A percentile compares a stretch with the other conserved stretches of the same genome.
phyloP scores from a whole-genome alignment of 495 filamentous ascomycete species.

The Lophium mytilinum region DNA sequence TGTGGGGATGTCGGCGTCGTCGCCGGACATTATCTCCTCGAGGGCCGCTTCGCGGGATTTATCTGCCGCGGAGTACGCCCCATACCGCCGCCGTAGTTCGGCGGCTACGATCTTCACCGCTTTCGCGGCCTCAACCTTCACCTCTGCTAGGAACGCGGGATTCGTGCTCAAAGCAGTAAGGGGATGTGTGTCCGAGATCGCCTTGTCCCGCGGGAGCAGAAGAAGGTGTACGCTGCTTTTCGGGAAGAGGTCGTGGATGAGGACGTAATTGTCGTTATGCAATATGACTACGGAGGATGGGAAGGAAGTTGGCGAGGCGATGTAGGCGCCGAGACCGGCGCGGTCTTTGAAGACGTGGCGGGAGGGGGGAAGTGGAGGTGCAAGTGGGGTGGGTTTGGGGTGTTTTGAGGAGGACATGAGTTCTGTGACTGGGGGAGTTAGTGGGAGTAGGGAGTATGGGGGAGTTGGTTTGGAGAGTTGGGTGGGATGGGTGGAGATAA shows the following conservation, averaged over 20 bases:
- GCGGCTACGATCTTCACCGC: constrained; percentile 57
- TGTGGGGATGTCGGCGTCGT: constrained; percentile 9
- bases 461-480: not conserved
- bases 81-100: constrained; percentile 68
- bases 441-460: not conserved
- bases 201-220: constrained; percentile 65
- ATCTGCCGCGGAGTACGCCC: constrained; percentile 55
- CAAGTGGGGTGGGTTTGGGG: constrained; percentile 25
- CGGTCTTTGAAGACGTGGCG: constrained; percentile 32
- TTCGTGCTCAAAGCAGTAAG: constrained; percentile 67
- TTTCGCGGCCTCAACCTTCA: constrained; percentile 50
- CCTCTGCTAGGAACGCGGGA: constrained; percentile 56
- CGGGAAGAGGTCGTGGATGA: constrained; percentile 80
- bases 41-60: constrained; percentile 48
- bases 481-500: not conserved
- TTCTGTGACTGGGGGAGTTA: constrained; percentile 47
- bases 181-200: constrained; percentile 58
- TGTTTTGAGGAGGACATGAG: constrained; percentile 53
- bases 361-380: constrained; percentile 22
- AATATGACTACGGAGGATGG: constrained; percentile 57
- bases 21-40: constrained; percentile 22
- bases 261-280: constrained; percentile 63
- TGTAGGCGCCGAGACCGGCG: constrained; percentile 64
- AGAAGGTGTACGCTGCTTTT: constrained; percentile 76
- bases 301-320: constrained; percentile 55